Conservation (phyloP, 305 asterid species). For the Ilex paraguariensis region DNA sequence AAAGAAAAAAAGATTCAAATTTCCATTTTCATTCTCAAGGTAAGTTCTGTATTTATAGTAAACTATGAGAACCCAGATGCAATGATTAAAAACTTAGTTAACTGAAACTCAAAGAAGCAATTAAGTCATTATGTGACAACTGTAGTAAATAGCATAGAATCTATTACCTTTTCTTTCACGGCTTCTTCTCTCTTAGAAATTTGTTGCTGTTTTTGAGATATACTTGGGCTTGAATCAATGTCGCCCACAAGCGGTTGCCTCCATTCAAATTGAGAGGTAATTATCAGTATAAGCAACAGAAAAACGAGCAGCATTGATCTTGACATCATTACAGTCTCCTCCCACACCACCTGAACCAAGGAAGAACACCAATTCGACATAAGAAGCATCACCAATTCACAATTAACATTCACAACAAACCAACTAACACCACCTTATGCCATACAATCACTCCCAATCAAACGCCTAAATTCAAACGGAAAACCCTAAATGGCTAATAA, state of each 20-base stretch:
- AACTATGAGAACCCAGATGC: too few relatives aligned
- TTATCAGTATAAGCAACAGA: slow-evolving; percentile 60
- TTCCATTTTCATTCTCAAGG: too few relatives aligned
- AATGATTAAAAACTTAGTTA: too few relatives aligned
- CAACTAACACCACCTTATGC: not conserved
- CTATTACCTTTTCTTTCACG: slow-evolving; percentile 80
- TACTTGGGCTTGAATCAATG: slow-evolving; percentile 48
- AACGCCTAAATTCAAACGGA: not conserved
- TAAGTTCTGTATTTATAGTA: too few relatives aligned
- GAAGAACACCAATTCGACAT: not conserved
- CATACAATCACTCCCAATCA: not conserved
- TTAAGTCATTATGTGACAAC: too few relatives aligned
- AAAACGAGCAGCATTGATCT: slow-evolving; percentile 78
- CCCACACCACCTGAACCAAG: slow-evolving; percentile 33
- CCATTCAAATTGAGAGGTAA: slow-evolving; percentile 93
- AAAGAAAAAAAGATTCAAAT: too few relatives aligned
- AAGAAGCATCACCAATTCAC: not conserved
- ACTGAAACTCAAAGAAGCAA: too few relatives aligned
- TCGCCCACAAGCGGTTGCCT: slow-evolving; percentile 67
- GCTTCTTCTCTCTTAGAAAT: slow-evolving; percentile 64
- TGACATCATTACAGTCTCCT: slow-evolving; percentile 53
- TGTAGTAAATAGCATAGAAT: not conserved
- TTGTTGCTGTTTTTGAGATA: slow-evolving; percentile 69
- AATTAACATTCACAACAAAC: not conserved
- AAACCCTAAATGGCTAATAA: too few relatives aligned